Evolutionary conservation across 148 eudicot species (phyloP), one percentile per base, ranked within the genome.

Genomic region (Camellia japonica): DNA sequence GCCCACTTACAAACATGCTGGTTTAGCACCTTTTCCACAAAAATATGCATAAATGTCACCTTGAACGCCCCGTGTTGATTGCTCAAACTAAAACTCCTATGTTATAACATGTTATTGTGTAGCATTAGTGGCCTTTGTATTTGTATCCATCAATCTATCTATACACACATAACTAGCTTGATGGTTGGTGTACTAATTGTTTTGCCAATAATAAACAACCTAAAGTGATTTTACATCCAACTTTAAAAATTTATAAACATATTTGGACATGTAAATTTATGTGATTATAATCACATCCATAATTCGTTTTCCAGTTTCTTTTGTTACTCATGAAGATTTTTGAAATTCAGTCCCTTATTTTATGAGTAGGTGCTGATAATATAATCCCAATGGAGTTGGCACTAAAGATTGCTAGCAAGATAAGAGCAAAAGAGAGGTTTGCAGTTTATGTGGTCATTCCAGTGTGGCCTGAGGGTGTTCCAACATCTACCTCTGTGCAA

Each of bases 11-110:
- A 58, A 58, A 58, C 4, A 58, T 58, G 61, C 61, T 3, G 61
- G 61, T 88, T 73, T 75, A 16, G 19, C 78, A 78, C 71, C 69
- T 55, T 74, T 42, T 71, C 72, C 47, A n/a, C 59, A 47, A 59
- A 19, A 43, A 52, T n/a, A 4, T 41, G 9, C 59, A n/a, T 19
- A 59, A 71, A 7, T 20, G 51, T 59, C 61, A 16, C 6, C 60
- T 71, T 60, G 49, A 9, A n/a, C 20, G 65, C 19, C 78, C 74
- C 54, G 8, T 63, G 63, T 18, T 80, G 64, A 12, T 64, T 80
- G 73, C 73, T 80, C 71, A 41, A 73, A 64, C 38, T n/a, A 41
- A 15, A 81, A 49, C 14, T 81, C 75, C 49, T 42, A 0, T 2
- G 42, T 30, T 7, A 47, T 20, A 47, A 64, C 65, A 74, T n/a